Percentiles rank a stretch among this genome's conserved stretches.
Evolutionary conservation across 305 asterid species (phyloP).

Genomic region (Fraxinus velutina): DNA sequence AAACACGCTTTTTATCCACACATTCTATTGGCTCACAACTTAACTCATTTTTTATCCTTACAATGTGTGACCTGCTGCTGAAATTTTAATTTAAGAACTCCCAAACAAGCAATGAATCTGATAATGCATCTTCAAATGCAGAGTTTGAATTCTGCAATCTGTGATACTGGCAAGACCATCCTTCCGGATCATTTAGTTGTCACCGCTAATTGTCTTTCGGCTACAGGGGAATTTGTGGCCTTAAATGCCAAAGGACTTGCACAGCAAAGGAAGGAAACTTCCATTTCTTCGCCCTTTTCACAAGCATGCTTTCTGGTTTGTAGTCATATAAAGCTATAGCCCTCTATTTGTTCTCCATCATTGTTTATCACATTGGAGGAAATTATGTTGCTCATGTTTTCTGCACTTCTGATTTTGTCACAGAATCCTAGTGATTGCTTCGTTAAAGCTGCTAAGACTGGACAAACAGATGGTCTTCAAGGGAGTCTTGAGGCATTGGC

Average conservation of each 20-base stretch:
- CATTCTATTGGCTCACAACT: neutral
- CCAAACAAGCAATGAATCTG: conserved; percentile 6
- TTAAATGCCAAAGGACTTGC: conserved; percentile 70
- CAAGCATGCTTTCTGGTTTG: conserved; percentile 82
- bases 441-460: conserved; percentile 55
- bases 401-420: conserved; percentile 9
- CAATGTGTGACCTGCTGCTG: neutral
- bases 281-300: conserved; percentile 57
- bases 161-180: conserved; percentile 69
- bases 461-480: conserved; percentile 45
- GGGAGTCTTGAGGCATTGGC: conserved; percentile 60
- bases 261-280: conserved; percentile 62
- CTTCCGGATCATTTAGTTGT: conserved; percentile 74
- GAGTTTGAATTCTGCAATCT: conserved; percentile 67
- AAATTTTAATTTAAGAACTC: neutral
- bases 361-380: conserved; percentile 10
- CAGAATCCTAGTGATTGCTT: conserved; percentile 57
- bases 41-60: neutral
- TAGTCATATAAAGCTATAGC: conserved; percentile 19
- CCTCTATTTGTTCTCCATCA: neutral
- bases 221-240: conserved; percentile 74
- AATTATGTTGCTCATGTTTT: conserved; percentile 11
- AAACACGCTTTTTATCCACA: neutral
- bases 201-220: conserved; percentile 70
- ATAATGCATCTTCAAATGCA: conserved; percentile 38